Conservation (phyloP, 2,329 filamentous ascomycete species). For the Neofusicoccum laricinum region DNA sequence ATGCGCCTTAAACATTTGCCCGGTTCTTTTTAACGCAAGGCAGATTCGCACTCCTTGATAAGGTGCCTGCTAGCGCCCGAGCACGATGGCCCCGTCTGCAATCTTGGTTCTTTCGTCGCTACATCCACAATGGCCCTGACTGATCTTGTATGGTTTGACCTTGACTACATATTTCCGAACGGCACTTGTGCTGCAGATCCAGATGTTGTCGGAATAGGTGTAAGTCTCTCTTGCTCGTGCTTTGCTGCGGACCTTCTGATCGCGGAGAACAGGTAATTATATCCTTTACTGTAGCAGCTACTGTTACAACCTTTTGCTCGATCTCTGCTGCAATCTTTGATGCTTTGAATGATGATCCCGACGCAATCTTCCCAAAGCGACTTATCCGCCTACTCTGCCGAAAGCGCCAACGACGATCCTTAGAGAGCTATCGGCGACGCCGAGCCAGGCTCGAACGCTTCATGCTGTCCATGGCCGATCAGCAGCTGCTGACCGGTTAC, state of each 20-base stretch:
- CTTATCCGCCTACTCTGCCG: not conserved
- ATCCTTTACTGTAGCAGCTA: slow-evolving; percentile 30
- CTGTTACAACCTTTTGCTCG: slow-evolving; percentile 27
- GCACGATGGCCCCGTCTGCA: not conserved
- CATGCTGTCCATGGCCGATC: slow-evolving; percentile 30
- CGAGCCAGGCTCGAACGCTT: slow-evolving; percentile 30
- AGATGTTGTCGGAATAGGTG: slow-evolving; percentile 30
- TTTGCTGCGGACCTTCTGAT: too few species aligned
- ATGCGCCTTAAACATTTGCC: not conserved
- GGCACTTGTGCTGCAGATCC: slow-evolving; percentile 27
- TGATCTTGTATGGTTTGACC: not conserved
- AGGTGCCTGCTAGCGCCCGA: not conserved
- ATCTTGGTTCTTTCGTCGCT: not conserved
- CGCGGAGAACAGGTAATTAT: slow-evolving; percentile 25
- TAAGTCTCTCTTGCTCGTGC: slow-evolving; percentile 11
- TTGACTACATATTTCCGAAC: not conserved
- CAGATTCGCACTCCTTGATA: not conserved
- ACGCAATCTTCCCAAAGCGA: not conserved
- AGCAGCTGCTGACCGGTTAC: slow-evolving; percentile 32
- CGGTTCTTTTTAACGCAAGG: not conserved
- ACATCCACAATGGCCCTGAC: not conserved
- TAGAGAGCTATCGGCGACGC: slow-evolving; percentile 30
- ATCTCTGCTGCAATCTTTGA: slow-evolving; percentile 32
- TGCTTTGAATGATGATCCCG: slow-evolving; percentile 24
- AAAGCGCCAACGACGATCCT: slow-evolving; percentile 21